Evolutionary conservation across 2,329 filamentous ascomycete genomes (phyloP).

Genomic region (Tolypocladium album): DNA sequence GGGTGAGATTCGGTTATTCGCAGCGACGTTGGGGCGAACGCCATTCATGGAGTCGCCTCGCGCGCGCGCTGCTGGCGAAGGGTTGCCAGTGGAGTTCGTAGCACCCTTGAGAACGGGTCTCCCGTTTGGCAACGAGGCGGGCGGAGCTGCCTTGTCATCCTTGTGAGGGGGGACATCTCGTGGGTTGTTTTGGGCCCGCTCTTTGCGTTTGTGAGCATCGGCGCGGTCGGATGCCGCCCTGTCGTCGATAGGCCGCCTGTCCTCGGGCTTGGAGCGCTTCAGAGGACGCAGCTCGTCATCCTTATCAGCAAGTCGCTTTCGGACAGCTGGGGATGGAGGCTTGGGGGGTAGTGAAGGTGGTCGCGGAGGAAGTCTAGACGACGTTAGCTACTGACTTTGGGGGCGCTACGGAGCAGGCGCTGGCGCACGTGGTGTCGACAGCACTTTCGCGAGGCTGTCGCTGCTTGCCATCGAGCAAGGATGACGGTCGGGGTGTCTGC

Average conservation of each 20-base stretch:
- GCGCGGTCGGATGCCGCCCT: conserved; percentile 19
- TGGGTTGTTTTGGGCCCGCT: conserved; percentile 10
- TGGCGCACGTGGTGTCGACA: conserved; percentile 19
- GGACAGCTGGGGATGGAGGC: conserved; percentile 31
- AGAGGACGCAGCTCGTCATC: conserved; percentile 32
- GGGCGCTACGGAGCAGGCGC: not conserved
- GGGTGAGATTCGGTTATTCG: conserved; percentile 23
- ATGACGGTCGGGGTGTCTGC: conserved; percentile 10
- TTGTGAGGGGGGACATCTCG: conserved; percentile 17
- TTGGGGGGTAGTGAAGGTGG: conserved; percentile 23
- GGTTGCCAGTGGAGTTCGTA: conserved; percentile 13
- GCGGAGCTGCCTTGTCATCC: conserved; percentile 13
- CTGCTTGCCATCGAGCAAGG: conserved; percentile 15
- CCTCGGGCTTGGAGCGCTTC: conserved; percentile 35
- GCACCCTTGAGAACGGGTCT: conserved; percentile 20
- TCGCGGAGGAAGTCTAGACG: conserved; percentile 23
- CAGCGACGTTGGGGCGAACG: conserved; percentile 18
- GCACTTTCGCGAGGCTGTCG: conserved; percentile 17
- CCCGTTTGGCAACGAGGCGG: conserved; percentile 25
- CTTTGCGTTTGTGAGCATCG: conserved; percentile 20
- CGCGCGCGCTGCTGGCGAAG: conserved; percentile 26
- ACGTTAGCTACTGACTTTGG: conserved; percentile 5
- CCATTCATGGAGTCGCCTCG: conserved; percentile 33
- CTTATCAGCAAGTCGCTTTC: conserved; percentile 33
- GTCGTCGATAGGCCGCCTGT: conserved; percentile 19